Evolutionary conservation across 257 asterid species (phyloP), one percentile per base, ranked within the genome.

Genomic region (Penstemon newberryi): DNA sequence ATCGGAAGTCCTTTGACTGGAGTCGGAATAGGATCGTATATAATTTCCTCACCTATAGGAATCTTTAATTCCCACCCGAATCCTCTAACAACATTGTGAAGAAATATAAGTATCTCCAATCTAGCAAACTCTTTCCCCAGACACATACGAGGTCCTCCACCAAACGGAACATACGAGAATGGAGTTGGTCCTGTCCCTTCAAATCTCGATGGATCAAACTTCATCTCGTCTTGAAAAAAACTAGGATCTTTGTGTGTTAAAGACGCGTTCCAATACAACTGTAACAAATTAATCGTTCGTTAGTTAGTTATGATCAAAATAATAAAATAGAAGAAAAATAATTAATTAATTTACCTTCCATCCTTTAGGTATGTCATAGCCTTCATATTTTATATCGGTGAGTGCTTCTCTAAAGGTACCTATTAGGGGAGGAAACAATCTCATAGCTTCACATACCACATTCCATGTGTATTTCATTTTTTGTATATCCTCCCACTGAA

Each of bases 401-500:
- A 77, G 12, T 7, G 83, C 86, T 72, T 87, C 89, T 79, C 87
- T 66, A 54, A 77, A 85, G 43, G 77, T 63, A 11, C 95, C 95
- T 25, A 37, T 3, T 38, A 82, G 51, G 2, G 89, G 87, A 8
- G 94, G 84, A 60, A 67, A 65, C 11, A 77, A 67, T 66, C 94
- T 79, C 65, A 85, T 56, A 9, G 79, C 76, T 75, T 84, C 93
- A 46, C 69, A 80, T 3, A 60, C 83, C 1, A 86, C 91, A 38
- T 69, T 77, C 89, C 91, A 86, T 0, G 92, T 75, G 75, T 84
- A 80, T 84, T 52, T 86, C 92, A 86, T 86, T 81, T 84, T 84
- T 69, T 79, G 85, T 57, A 87, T 67, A 12, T 84, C 90, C 15
- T 78, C 87, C 94, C 85, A 87, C 3, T 77, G 69, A 60, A 87